Evolutionary conservation across 495 filamentous ascomycete genomes (phyloP).

Genomic region (Talaromyces nanjingensis): DNA sequence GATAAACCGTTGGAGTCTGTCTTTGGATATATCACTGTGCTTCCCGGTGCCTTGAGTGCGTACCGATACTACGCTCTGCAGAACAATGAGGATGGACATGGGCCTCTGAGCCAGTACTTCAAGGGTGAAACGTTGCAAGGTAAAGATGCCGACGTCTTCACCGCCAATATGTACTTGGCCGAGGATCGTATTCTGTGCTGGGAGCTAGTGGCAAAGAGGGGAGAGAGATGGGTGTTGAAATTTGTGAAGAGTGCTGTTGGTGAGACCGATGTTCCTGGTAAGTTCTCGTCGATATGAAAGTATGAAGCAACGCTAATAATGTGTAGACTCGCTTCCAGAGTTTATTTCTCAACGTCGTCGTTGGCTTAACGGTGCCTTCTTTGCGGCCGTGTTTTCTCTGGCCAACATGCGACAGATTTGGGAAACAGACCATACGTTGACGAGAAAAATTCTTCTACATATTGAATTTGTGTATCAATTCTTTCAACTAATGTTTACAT

Average conservation of each 20-base stretch:
- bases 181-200: constrained; percentile 99
- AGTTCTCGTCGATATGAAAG: constrained; percentile 15
- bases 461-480: constrained; percentile 97
- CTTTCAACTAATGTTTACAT: constrained; percentile 86
- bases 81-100: constrained; percentile 93
- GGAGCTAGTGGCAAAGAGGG: constrained; percentile 94
- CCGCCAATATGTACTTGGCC: constrained; percentile 98
- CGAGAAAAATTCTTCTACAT: constrained; percentile 85
- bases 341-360: constrained; percentile 93
- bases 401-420: constrained; percentile 93
- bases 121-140: constrained; percentile 97
- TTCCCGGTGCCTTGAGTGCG: constrained; percentile 89
- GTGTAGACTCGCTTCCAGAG: constrained; percentile 54
- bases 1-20: constrained; percentile 97
- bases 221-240: constrained; percentile 93
- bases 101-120: constrained; percentile 96
- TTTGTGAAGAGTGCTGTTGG: constrained; percentile 94
- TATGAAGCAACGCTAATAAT: background rate
- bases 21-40: constrained; percentile 95
- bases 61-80: constrained; percentile 96
- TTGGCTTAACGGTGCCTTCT: constrained; percentile 99
- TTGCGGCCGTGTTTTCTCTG: constrained; percentile 95
- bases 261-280: constrained; percentile 95
- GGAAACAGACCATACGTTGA: constrained; percentile 83
- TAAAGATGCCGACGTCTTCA: constrained; percentile 96